Conservation (phyloP, 2,329 filamentous ascomycete genomes). For the Ascochyta koolunga region DNA sequence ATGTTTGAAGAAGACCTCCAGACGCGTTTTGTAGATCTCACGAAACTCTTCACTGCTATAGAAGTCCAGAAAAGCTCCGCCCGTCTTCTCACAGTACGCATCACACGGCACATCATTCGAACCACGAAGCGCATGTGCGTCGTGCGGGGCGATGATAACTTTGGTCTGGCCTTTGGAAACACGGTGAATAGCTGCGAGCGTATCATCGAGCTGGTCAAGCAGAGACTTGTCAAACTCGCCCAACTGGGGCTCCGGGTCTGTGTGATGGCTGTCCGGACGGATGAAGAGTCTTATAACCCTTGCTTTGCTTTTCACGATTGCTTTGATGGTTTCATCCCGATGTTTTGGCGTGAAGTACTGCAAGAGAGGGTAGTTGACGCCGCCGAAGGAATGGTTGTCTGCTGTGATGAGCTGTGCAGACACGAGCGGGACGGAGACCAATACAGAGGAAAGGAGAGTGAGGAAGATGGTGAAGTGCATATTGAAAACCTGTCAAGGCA, state of each 20-base stretch:
- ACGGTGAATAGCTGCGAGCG: slow-evolving; percentile 42
- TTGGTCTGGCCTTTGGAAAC: slow-evolving; percentile 45
- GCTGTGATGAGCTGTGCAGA: slow-evolving; percentile 38
- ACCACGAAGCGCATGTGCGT: slow-evolving; percentile 41
- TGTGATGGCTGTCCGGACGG: slow-evolving; percentile 34
- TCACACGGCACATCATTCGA: slow-evolving; percentile 42
- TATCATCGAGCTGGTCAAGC: slow-evolving; percentile 45
- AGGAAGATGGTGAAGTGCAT: slow-evolving; percentile 35
- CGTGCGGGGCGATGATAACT: slow-evolving; percentile 46
- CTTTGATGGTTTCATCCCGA: slow-evolving; percentile 38
- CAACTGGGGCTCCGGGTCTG: slow-evolving; percentile 39
- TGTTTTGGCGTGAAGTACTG: slow-evolving; percentile 38
- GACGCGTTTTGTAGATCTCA: slow-evolving; percentile 38
- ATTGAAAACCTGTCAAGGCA: slow-evolving; percentile 16
- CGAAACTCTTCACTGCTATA: slow-evolving; percentile 40
- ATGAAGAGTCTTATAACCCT: slow-evolving; percentile 44
- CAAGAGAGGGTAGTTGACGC: slow-evolving; percentile 42
- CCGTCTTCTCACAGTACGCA: slow-evolving; percentile 41
- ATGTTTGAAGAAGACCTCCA: slow-evolving; percentile 44
- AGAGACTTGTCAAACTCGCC: slow-evolving; percentile 40
- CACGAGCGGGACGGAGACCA: slow-evolving; percentile 15
- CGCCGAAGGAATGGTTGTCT: slow-evolving; percentile 42
- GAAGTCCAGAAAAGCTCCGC: slow-evolving; percentile 44
- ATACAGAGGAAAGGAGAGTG: slow-evolving; percentile 23
- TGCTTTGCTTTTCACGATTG: slow-evolving; percentile 38